These are phyloP conservation scores for Whalleya microplaca DNA, from an alignment of 2,329 filamentous ascomycete species.

Conservation along the genomic window DNA sequence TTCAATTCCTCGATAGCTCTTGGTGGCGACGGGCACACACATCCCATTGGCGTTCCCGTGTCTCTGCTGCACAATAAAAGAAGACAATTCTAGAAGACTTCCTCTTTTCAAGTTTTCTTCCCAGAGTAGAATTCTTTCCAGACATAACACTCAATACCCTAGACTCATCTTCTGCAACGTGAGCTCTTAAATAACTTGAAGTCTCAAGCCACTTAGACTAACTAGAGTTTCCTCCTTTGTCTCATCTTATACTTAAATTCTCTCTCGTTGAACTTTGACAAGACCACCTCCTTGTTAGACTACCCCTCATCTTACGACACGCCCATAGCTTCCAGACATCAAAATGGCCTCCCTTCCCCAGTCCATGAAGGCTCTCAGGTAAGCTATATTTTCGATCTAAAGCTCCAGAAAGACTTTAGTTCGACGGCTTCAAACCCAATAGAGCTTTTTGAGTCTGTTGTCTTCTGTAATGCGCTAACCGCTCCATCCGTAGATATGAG, in stretches of 20 bases:
- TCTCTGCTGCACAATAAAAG: conserved; percentile 14
- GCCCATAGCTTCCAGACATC: conserved; percentile 12
- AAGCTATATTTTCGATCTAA: conserved; percentile 31
- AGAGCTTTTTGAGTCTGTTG: conserved; percentile 1
- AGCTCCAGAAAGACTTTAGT: not conserved
- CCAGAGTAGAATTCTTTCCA: conserved; percentile 2
- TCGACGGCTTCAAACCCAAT: not conserved
- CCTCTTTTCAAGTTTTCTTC: conserved; percentile 8
- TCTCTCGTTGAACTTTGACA: conserved; percentile 1
- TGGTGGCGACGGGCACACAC: conserved; percentile 22
- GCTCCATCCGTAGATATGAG: conserved; percentile 53
- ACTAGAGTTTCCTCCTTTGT: not conserved
- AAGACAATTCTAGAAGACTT: conserved; percentile 9
- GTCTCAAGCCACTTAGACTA: not conserved
- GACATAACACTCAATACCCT: not conserved
- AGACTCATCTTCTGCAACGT: too few relatives aligned
- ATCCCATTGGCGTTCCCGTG: conserved; percentile 14
- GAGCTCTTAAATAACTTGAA: not conserved
- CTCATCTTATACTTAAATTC: not conserved
- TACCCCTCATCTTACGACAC: conserved; percentile 22
- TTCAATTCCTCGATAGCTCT: conserved; percentile 14
- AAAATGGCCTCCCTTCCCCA: conserved; percentile 42
- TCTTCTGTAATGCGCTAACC: conserved; percentile 23
- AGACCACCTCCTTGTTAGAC: conserved; percentile 5
- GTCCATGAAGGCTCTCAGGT: conserved; percentile 62